These are phyloP conservation scores for Closterium sp. DNA, from an alignment of 139 green algal genomes.

Conservation along the genomic window DNA sequence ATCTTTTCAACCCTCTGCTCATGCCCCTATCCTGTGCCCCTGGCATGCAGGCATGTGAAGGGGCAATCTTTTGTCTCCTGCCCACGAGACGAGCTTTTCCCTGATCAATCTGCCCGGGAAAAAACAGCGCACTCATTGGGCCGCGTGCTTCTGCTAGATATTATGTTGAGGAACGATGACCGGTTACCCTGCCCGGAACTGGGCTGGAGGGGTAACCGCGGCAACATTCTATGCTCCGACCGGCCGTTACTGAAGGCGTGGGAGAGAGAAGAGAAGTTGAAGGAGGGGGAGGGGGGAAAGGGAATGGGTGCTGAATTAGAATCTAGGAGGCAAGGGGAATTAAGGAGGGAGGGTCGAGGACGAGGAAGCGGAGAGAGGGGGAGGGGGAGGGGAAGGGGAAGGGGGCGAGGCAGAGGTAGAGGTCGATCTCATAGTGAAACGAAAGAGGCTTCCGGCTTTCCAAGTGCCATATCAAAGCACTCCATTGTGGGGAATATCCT, in stretches of 20 bases:
- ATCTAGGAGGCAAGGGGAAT: neutral
- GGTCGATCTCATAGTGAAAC: too few species aligned
- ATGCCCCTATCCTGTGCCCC: neutral
- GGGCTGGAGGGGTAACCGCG: conserved; percentile 34
- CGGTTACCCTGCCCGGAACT: conserved; percentile 24
- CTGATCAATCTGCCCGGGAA: neutral
- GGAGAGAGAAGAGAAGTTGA: neutral
- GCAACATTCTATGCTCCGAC: conserved; percentile 29
- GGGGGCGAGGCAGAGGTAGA: neutral
- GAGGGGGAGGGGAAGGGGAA: neutral
- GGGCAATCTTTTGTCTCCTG: neutral
- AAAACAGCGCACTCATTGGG: conserved; percentile 15
- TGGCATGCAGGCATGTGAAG: conserved; percentile 23
- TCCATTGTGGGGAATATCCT: too few species aligned
- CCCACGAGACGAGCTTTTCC: neutral
- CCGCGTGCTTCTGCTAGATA: conserved; percentile 39
- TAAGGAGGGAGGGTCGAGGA: neutral
- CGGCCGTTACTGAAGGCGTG: neutral
- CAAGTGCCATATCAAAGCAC: too few species aligned
- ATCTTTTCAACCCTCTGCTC: neutral
- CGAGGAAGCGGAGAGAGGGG: neutral
- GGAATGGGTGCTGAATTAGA: neutral
- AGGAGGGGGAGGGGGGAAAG: neutral
- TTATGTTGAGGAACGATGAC: conserved; percentile 40
- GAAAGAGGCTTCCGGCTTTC: too few species aligned